Evolutionary conservation across 345 rosid species (phyloP).

Genomic region (Citrus maxima): DNA sequence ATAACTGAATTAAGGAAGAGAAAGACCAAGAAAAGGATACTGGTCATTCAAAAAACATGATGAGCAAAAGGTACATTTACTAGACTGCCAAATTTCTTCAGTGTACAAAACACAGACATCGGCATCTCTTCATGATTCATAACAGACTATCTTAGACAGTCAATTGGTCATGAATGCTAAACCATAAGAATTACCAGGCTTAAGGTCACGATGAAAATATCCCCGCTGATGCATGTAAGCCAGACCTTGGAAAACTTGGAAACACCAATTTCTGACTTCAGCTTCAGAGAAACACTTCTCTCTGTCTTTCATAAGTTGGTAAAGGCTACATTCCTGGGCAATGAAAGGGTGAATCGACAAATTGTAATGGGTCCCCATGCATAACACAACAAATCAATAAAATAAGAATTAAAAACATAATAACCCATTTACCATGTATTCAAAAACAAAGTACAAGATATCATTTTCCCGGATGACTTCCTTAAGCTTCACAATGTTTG

Average conservation of each 20-base stretch:
- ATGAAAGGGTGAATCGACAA: background rate
- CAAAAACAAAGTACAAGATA: conserved; percentile 80
- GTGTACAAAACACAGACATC: background rate
- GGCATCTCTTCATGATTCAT: background rate
- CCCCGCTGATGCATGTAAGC: conserved; percentile 92
- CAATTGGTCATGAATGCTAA: background rate
- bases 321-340: conserved; percentile 79
- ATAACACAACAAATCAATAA: background rate
- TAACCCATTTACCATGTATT: conserved; percentile 68
- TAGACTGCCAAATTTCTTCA: background rate
- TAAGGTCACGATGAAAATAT: conserved; percentile 96
- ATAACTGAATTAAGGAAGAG: background rate
- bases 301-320: conserved; percentile 87
- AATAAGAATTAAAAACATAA: background rate
- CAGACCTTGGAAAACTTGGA: conserved; percentile 96
- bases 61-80: background rate
- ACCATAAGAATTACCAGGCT: conserved; percentile 69
- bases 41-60: background rate
- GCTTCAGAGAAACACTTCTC: conserved; percentile 69
- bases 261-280: conserved; percentile 88
- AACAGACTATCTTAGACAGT: background rate
- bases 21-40: background rate
- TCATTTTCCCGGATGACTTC: conserved; percentile 93
- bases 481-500: conserved; percentile 93
- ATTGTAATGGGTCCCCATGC: background rate